These are phyloP conservation scores for Peribolospora baueri DNA, from an alignment of 768 basidiomycete species.

Conservation along the genomic window DNA sequence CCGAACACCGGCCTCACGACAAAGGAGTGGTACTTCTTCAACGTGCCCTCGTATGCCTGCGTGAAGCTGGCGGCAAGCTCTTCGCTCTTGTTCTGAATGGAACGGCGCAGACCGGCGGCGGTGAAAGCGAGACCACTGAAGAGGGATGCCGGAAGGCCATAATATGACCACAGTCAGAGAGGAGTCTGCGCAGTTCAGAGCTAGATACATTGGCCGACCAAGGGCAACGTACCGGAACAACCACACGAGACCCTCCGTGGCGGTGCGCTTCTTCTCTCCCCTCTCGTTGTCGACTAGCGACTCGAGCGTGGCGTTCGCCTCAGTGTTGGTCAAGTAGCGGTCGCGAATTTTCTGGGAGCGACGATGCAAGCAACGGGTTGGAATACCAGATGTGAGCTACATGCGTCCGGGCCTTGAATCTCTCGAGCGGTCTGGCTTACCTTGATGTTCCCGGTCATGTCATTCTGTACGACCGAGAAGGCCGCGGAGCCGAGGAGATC, in stretches of 20 bases:
- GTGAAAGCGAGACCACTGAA: slow-evolving; percentile 69
- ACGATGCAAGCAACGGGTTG: neutral
- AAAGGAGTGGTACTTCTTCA: slow-evolving; percentile 69
- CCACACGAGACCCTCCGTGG: slow-evolving; percentile 86
- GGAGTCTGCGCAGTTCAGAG: neutral
- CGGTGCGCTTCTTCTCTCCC: slow-evolving; percentile 55
- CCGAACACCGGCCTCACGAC: slow-evolving; percentile 33
- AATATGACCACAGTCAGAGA: neutral
- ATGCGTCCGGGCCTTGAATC: neutral
- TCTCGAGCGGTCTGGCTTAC: slow-evolving; percentile 25
- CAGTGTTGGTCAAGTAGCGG: slow-evolving; percentile 44
- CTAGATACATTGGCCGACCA: neutral
- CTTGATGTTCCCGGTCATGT: slow-evolving; percentile 73
- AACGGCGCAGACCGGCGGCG: slow-evolving; percentile 44
- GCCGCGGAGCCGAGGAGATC: slow-evolving; percentile 68
- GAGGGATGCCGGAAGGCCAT: neutral
- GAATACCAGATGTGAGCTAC: neutral
- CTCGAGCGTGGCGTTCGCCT: slow-evolving; percentile 53
- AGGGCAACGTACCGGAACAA: slow-evolving; percentile 29
- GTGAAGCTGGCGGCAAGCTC: slow-evolving; percentile 55
- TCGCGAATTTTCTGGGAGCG: slow-evolving; percentile 57
- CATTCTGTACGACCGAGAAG: slow-evolving; percentile 57
- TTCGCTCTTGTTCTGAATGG: slow-evolving; percentile 37
- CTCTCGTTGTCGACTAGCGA: slow-evolving; percentile 61
- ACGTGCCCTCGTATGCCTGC: slow-evolving; percentile 51